Base-by-base conservation (phyloP, 768 basidiomycete species). In the Boletellus emodensis region DNA sequence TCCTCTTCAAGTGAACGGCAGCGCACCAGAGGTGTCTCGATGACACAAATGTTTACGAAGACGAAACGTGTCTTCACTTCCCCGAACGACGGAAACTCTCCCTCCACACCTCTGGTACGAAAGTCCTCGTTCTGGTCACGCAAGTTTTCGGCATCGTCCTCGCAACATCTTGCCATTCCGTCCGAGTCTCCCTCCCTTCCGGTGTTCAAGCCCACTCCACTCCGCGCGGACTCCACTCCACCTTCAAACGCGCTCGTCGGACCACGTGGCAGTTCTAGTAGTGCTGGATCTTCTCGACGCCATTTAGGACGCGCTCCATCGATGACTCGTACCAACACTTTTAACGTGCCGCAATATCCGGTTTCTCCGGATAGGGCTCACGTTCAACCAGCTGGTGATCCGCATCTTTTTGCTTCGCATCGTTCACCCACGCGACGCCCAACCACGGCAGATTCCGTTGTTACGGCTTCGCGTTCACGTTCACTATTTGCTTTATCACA, bases 81-180 rank as follows among this genome's bases (percentile, higher is more conserved):
- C 11, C 45, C 53, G 53, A 53, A 64, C 55, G 36, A 57, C 26
- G 53, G 45, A 24, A 33, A 52, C 20, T 33, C 62, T 35, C 50
- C 67, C 17, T 64, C 74, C 7, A 78, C 75, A 36, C 59, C 72
- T 4, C 54, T 84, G 30, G 67, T 75, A 11, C 79, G 84, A 44
- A 81, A 80, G 62, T 60, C 81, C 10, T 88, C 87, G 6, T 87
- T 87, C 59, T 88, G 85, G 85, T 72, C 70, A 40, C 77, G 79
- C 51, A 82, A 74, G 67, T 74, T 63, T 15, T 55, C 56, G 39
- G 79, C 73, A 65, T 75, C 65, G 8, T 56, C 59, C 28, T 57
- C 59, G 12, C 58, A 65, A 43, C 61, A 59, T 44, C 56, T 68
- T 40, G 46, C 66, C 46, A 59, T 68, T 14, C 65, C 70, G 42